Conservation (phyloP, 768 basidiomycete genomes). For the Phanerodontia chrysosporium region DNA sequence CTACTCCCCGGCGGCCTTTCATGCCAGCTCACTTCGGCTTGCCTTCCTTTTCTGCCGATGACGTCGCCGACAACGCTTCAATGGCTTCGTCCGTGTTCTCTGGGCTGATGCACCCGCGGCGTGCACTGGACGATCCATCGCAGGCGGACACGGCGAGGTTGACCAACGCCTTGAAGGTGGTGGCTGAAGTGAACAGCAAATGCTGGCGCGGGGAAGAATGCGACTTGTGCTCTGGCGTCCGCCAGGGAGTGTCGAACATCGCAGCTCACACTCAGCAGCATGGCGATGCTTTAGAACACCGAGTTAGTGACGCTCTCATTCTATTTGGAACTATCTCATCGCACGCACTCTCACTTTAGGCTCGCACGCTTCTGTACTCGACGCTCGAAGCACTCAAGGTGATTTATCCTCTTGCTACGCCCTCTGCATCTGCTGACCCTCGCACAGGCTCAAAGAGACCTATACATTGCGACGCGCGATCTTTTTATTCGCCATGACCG, state of each 20-base stretch:
- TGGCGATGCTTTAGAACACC: conserved; percentile 68
- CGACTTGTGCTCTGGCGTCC: conserved; percentile 74
- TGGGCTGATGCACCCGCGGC: conserved; percentile 21
- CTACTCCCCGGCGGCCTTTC: conserved; percentile 53
- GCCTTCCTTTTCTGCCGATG: conserved; percentile 33
- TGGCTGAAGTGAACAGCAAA: conserved; percentile 71
- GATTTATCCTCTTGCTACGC: conserved; percentile 11
- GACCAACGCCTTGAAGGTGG: conserved; percentile 75
- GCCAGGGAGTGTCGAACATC: conserved; percentile 63
- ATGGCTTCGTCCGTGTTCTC: conserved; percentile 23
- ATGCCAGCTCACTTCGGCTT: conserved; percentile 70
- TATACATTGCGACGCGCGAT: conserved; percentile 85
- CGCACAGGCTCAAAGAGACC: conserved; percentile 78
- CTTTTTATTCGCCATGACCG: conserved; percentile 84
- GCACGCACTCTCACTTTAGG: conserved; percentile 34
- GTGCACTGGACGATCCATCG: conserved; percentile 14
- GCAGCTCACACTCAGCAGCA: conserved; percentile 65
- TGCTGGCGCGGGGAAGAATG: conserved; percentile 87
- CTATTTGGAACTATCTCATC: background rate
- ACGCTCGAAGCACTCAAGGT: conserved; percentile 81
- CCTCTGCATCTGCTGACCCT: too few relatives aligned
- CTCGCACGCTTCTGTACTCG: conserved; percentile 55
- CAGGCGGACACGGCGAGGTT: conserved; percentile 84
- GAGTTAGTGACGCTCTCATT: conserved; percentile 42
- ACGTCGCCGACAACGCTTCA: conserved; percentile 9